Evolutionary conservation across 208 protist genomes (phyloP), one percentile per base, ranked within the genome.

Genomic region (Angomonas ambiguus): DNA sequence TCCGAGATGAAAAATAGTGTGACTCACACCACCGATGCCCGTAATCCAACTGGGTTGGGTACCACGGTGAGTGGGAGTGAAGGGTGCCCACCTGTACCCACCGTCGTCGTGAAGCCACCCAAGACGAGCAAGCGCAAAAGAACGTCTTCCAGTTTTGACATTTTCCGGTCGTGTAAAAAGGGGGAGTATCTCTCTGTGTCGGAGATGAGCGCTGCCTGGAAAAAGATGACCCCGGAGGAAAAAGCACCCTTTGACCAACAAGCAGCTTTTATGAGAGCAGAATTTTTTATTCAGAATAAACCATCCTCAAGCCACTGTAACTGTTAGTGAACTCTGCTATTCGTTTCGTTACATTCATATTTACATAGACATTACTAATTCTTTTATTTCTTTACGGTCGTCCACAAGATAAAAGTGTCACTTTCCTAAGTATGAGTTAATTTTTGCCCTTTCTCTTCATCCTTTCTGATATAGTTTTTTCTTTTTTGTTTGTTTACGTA

Each of bases 151-250:
- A 49, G 49, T 27, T 65, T 53, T 24, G 45, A 53, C 5, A 8
- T 53, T 5, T 53, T 53, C 24, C 45, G 45, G 5, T 24, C 10
- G 3, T 24, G 20, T 13, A 53, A 13, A 13, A 53, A 53, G 24
- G 45, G 45, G 3, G 18, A 53, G 45, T 53, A 27, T 53, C 10
- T 8, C 20, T 22, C 18, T n/a, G 16, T 53, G 10, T 53, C 45
- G 3, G 45, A 53, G 8, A 27, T 13, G 13, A 24, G 45, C 45
- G 45, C 45, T n/a, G 45, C 45, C 10, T 53, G 45, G 45, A 53
- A 24, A 53, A 53, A n/a, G 3, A 53, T 53, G 45, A 60, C 20
- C 5, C 20, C 55, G 30, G 55, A 60, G 25, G 55, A 60, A 32
- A 60, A 60, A 13, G 31, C 30, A 10, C 30, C 55, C 25, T 32